Evolutionary conservation across 2,329 filamentous ascomycete species (phyloP).

Genomic region (Calonectria ilicicola): DNA sequence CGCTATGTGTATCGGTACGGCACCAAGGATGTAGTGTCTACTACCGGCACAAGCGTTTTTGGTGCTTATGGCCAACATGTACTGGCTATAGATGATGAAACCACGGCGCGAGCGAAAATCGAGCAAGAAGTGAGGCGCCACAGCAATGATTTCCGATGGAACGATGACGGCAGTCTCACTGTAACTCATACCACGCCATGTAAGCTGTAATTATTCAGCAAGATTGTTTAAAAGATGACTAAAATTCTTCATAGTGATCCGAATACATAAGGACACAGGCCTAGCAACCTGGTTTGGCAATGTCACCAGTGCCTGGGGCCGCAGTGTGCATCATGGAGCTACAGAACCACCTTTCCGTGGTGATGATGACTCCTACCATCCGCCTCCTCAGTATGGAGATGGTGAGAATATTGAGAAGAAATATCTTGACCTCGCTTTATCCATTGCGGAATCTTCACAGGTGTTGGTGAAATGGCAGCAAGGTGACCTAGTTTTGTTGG

Average conservation of each 20-base stretch:
- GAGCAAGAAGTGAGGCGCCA: constrained; percentile 49
- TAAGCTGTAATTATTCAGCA: constrained; percentile 37
- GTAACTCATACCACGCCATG: constrained; percentile 48
- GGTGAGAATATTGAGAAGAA: constrained; percentile 43
- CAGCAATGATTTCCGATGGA: constrained; percentile 47
- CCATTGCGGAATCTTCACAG: constrained; percentile 39
- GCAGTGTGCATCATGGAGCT: constrained; percentile 47
- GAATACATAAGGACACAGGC: not conserved
- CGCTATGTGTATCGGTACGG: constrained; percentile 48
- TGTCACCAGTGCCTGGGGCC: constrained; percentile 50
- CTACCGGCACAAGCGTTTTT: constrained; percentile 46
- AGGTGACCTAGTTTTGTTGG: constrained; percentile 46
- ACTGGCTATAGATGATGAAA: constrained; percentile 37
- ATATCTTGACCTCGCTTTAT: constrained; percentile 45
- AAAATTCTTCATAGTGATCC: not conserved
- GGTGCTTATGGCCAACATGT: constrained; percentile 48
- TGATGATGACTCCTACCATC: constrained; percentile 49
- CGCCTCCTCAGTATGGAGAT: constrained; percentile 47
- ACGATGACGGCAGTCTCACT: constrained; percentile 49
- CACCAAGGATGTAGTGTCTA: constrained; percentile 41
- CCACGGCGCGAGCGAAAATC: constrained; percentile 40
- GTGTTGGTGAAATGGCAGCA: constrained; percentile 44
- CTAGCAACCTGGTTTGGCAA: constrained; percentile 44
- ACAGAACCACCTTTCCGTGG: constrained; percentile 46
- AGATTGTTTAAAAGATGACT: not conserved